These are phyloP conservation scores for Mitragyna speciosa DNA, from an alignment of 257 asterid species.

Conservation along the genomic window DNA sequence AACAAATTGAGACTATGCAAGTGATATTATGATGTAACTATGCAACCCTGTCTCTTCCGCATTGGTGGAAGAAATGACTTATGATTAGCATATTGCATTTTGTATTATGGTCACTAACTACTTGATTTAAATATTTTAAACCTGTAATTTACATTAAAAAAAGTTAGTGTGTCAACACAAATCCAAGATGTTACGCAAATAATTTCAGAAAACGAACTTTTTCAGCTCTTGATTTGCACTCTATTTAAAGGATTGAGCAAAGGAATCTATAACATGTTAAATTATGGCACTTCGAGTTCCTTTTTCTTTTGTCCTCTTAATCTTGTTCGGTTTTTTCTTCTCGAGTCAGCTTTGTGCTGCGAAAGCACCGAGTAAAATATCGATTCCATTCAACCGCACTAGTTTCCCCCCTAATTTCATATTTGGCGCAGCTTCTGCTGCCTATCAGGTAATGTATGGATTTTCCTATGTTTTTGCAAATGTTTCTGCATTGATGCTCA, in stretches of 20 bases:
- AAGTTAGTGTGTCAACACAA: no score
- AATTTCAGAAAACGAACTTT: no score
- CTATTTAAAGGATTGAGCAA: not conserved
- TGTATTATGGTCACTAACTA: no score
- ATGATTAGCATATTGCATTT: no score
- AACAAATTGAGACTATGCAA: no score
- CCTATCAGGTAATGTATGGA: conserved; percentile 22
- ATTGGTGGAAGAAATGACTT: no score
- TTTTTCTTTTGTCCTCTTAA: not conserved
- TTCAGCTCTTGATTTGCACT: not conserved
- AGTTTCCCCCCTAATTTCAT: conserved; percentile 17
- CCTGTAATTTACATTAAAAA: no score
- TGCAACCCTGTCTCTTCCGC: no score
- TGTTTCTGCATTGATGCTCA: not conserved
- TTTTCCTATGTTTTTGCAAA: not conserved
- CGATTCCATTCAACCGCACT: conserved; percentile 18
- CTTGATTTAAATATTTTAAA: no score
- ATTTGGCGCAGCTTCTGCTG: conserved; percentile 28
- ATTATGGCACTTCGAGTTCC: not conserved
- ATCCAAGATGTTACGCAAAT: no score
- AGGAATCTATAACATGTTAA: not conserved
- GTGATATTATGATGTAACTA: no score
- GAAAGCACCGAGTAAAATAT: not conserved
- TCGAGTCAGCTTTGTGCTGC: conserved; percentile 1
- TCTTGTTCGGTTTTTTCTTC: not conserved